Evolutionary conservation across 371 early-diverging fungal species (phyloP).

Genomic region (Capillidium heterosporum): DNA sequence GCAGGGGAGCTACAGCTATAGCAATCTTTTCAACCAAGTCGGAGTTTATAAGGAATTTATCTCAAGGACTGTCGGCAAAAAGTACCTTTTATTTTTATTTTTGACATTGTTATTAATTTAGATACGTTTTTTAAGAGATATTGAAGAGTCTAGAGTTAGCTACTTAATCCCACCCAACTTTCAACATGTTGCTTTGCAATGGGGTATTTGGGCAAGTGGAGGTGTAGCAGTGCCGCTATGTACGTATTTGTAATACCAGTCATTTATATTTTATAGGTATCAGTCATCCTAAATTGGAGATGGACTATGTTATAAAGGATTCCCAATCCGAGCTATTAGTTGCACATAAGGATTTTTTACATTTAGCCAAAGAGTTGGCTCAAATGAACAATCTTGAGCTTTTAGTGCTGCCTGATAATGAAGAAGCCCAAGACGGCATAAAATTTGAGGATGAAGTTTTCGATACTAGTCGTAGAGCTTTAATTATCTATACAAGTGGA

Average conservation of each 20-base stretch:
- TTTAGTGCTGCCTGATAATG: not conserved
- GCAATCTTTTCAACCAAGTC: too few relatives aligned
- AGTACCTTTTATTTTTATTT: too few relatives aligned
- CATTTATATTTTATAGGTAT: constrained; percentile 15
- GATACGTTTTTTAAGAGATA: too few relatives aligned
- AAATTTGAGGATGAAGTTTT: not conserved
- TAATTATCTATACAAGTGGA: constrained; percentile 70
- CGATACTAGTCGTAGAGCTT: constrained; percentile 20
- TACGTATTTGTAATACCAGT: constrained; percentile 9
- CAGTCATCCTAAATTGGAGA: constrained; percentile 41
- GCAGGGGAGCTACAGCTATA: too few relatives aligned
- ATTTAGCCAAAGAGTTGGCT: constrained; percentile 9
- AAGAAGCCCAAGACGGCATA: not conserved
- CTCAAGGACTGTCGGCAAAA: too few relatives aligned
- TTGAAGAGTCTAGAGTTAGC: too few relatives aligned
- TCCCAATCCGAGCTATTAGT: constrained; percentile 26
- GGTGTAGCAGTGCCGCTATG: constrained; percentile 61
- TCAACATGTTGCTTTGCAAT: constrained; percentile 17
- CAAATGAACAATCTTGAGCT: not conserved
- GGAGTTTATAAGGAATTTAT: too few relatives aligned
- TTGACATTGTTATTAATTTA: too few relatives aligned
- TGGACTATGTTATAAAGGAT: constrained; percentile 37
- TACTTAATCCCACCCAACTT: too few relatives aligned
- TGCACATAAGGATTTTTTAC: constrained; percentile 17
- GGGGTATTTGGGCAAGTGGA: constrained; percentile 59